Evolutionary conservation across 495 filamentous ascomycete genomes (phyloP), one percentile per base, ranked within the genome.

Genomic region (Penicillium turbatum): DNA sequence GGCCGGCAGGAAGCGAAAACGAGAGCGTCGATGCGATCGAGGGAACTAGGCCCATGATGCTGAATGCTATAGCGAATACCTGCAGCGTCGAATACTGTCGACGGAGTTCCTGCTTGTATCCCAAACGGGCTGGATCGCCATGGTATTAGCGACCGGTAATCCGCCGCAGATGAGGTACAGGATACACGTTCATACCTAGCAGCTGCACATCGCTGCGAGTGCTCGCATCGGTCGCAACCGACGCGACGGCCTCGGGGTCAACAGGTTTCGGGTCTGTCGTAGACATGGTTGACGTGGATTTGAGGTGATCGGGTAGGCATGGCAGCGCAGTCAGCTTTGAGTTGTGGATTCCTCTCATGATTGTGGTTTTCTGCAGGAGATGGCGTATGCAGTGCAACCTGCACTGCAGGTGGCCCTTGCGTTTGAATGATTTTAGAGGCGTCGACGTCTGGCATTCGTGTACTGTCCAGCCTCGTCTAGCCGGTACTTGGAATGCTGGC

Each of bases 51-150:
- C 84, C 84, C 83, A 88, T 88, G 55, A 88, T 87, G 56, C 78
- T 82, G 63, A 87, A 88, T 2, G 84, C 84, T 56, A 88, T 82
- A 29, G 83, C 85, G 60, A 88, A 88, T 17, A 86, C 72, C 65
- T 88, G 82, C 21, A 82, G 59, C 52, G 80, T 82, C 11, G 79
- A 80, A 58, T 86, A 87, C 44, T 85, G 83, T 5, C 85, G 72
- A 13, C 77, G 74, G 31, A 88, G 69, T 63, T 88, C 85, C 66
- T 88, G 85, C 64, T 84, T 86, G 72, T 88, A 88, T 0, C 84
- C 85, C 59, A 88, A 68, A 24, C 61, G 68, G 16, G 53, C 55
- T 59, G 27, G 21, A 12, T 24, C 2, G 21, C 21, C 26, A 30
- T 12, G 16, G 27, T 24, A n/a, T 55, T 19, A 57, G 43, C 48